Conservation (phyloP, 495 filamentous ascomycete genomes). For the Endocarpon pusillum region DNA sequence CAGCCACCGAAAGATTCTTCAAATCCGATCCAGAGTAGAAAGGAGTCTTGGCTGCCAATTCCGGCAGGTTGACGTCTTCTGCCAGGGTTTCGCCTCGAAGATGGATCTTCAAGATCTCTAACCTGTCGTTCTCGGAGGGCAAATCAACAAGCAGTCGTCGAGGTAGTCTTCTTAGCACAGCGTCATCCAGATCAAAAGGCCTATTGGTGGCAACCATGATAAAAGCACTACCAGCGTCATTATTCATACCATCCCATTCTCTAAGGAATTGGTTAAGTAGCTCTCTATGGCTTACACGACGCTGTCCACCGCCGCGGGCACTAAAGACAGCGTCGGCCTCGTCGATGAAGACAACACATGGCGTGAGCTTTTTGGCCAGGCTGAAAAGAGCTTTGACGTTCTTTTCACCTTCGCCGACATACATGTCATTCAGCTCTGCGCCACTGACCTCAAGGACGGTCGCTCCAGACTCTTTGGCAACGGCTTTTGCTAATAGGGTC, state of each 20-base stretch:
- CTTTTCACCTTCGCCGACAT: constrained; percentile 90
- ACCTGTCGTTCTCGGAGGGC: constrained; percentile 58
- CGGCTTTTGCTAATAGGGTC: constrained; percentile 85
- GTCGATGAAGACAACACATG: constrained; percentile 91
- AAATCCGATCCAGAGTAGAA: constrained; percentile 95
- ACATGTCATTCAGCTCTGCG: constrained; percentile 88
- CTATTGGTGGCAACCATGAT: constrained; percentile 99
- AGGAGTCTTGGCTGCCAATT: constrained; percentile 58
- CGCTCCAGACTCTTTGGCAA: constrained; percentile 85
- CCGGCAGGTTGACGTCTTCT: constrained; percentile 45
- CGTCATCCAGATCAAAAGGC: constrained; percentile 90
- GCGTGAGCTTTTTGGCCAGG: constrained; percentile 79
- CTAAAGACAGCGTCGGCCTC: constrained; percentile 88
- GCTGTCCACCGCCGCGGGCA: constrained; percentile 39
- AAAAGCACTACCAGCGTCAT: constrained; percentile 52
- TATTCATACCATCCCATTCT: constrained; percentile 94
- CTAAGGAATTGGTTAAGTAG: constrained; percentile 93
- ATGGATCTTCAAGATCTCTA: constrained; percentile 69
- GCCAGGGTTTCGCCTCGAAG: constrained; percentile 62
- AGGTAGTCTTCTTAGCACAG: constrained; percentile 68
- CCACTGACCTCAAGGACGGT: constrained; percentile 60
- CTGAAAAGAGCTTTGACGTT: constrained; percentile 87
- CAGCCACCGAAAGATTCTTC: constrained; percentile 84
- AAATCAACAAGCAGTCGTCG: constrained; percentile 76
- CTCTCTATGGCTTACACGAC: constrained; percentile 57